Conservation (phyloP, 2,329 filamentous ascomycete species). For the Aspergillus spinulosporus region DNA sequence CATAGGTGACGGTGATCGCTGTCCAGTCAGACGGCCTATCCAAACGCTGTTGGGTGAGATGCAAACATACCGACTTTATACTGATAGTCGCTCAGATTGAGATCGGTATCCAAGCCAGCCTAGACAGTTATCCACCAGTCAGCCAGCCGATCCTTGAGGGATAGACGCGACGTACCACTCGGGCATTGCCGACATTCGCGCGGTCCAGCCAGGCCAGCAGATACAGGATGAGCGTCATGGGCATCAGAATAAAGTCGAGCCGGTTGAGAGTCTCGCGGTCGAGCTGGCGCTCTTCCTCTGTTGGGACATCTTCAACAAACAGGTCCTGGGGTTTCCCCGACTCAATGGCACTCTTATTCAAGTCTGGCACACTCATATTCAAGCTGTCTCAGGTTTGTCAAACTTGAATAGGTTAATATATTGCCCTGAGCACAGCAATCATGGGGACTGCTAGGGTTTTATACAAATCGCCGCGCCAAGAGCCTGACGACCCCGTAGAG, state of each 20-base stretch:
- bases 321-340: slow-evolving; percentile 11
- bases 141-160: no score
- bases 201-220: slow-evolving; percentile 22
- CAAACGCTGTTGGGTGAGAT: no score
- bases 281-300: slow-evolving; percentile 14
- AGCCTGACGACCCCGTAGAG: no score
- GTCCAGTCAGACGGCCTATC: background rate
- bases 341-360: background rate
- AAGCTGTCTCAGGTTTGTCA: background rate
- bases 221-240: slow-evolving; percentile 21
- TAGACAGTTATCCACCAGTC: background rate
- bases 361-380: background rate
- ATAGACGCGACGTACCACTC: slow-evolving; percentile 11
- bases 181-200: slow-evolving; percentile 22
- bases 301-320: slow-evolving; percentile 11
- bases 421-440: background rate
- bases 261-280: slow-evolving; percentile 15
- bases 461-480: no score
- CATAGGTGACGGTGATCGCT: slow-evolving; percentile 21
- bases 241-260: slow-evolving; percentile 19
- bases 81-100: slow-evolving; percentile 16
- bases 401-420: background rate
- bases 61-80: slow-evolving; percentile 15
- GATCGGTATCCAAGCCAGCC: slow-evolving; percentile 19
- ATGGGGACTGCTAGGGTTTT: no score